phyloP scores from a whole-genome alignment of 2,329 filamentous ascomycete genomes.

The Penicillium sp. region DNA sequence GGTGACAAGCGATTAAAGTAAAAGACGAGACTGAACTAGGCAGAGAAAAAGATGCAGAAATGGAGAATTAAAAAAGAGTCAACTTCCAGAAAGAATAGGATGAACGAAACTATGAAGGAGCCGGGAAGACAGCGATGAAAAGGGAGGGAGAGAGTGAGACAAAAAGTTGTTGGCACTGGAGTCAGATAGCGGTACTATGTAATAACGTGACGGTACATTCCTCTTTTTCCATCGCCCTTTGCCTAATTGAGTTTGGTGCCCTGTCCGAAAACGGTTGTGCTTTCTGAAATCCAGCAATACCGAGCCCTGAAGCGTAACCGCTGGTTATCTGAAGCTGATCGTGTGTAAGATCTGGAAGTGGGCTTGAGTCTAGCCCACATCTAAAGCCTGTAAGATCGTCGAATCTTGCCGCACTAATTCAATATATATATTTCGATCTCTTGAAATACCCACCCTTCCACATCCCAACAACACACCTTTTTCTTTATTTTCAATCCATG shows the following conservation, averaged over 20 bases:
- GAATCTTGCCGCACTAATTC: background rate
- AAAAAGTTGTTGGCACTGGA: constrained; percentile 13
- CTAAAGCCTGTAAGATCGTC: background rate
- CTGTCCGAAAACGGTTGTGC: constrained; percentile 19
- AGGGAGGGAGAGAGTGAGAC: constrained; percentile 10
- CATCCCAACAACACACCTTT: background rate
- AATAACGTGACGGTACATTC: constrained; percentile 4
- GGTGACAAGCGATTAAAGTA: background rate
- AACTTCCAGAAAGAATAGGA: background rate
- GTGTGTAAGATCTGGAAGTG: background rate
- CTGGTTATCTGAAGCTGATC: too few species aligned
- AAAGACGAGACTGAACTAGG: constrained; percentile 2
- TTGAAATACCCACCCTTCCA: background rate
- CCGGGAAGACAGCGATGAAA: constrained; percentile 6
- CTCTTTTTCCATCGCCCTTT: background rate
- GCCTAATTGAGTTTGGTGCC: constrained; percentile 5
- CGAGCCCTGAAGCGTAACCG: too few species aligned
- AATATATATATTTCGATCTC: background rate
- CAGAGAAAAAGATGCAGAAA: constrained; percentile 3
- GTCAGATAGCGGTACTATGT: background rate
- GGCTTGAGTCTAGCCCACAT: too few species aligned
- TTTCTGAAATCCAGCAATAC: background rate
- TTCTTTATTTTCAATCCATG: background rate
- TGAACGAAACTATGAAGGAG: constrained; percentile 5
- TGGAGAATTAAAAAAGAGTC: background rate